Evolutionary conservation across 2,329 filamentous ascomycete genomes (phyloP).

Genomic region (Talaromyces pinophilus): DNA sequence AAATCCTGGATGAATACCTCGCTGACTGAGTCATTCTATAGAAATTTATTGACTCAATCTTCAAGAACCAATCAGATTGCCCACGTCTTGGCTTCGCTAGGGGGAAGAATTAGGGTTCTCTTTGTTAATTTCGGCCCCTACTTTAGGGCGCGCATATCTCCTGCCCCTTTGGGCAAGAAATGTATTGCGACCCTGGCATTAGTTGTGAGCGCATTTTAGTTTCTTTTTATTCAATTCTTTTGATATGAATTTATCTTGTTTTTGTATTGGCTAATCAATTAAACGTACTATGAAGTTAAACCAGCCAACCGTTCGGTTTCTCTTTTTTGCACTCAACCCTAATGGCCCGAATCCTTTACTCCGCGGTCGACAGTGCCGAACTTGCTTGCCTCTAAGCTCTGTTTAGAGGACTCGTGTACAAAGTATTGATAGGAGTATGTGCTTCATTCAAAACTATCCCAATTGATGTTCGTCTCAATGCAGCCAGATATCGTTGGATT

Average conservation of each 20-base stretch:
- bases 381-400: neutral
- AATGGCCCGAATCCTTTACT: neutral
- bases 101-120: neutral
- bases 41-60: neutral
- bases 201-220: neutral
- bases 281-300: neutral
- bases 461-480: too few species aligned
- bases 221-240: neutral
- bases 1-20: neutral
- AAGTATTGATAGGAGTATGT: neutral
- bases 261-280: neutral
- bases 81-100: neutral
- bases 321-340: neutral
- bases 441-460: too few species aligned
- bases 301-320: too few species aligned
- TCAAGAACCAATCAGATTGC: neutral
- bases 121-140: neutral
- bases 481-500: too few species aligned
- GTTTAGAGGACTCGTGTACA: neutral
- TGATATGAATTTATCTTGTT: neutral
- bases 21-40: neutral
- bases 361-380: neutral
- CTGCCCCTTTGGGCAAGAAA: neutral
- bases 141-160: neutral
- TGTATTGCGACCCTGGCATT: too few species aligned